Percentiles rank a stretch among this genome's conserved stretches.
phyloP scores from a whole-genome alignment of 1,284 basidiomycete species.

The Ustilago curta region DNA sequence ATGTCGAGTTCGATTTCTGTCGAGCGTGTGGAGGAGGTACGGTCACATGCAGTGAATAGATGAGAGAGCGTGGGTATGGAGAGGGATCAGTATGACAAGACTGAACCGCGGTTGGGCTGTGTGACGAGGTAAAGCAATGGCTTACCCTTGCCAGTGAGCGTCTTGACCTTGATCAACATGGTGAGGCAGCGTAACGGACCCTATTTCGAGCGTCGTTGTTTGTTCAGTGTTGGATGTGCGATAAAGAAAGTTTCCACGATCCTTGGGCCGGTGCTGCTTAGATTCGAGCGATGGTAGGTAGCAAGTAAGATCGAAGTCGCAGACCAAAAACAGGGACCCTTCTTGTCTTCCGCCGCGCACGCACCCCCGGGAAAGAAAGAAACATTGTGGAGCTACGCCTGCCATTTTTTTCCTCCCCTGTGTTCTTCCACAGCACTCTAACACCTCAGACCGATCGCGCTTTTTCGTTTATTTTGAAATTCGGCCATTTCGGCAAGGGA shows the following conservation, averaged over 20 bases:
- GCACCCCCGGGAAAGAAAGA: neutral
- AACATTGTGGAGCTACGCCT: slow-evolving; percentile 1
- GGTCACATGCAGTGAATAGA: neutral
- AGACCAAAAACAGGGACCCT: neutral
- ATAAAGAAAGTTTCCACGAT: neutral
- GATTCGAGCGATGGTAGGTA: slow-evolving; percentile 1
- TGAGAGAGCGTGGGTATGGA: too few species aligned
- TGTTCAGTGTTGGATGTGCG: neutral
- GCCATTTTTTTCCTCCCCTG: neutral
- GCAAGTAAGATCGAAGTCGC: neutral
- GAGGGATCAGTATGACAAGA: neutral
- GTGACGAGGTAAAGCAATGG: neutral
- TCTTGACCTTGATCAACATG: slow-evolving; percentile 74
- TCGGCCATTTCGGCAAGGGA: slow-evolving; percentile 11
- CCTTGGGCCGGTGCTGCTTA: neutral
- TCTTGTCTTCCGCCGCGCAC: slow-evolving; percentile 2
- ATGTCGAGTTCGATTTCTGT: slow-evolving; percentile 93
- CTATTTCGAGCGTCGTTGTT: neutral
- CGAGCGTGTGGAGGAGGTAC: neutral
- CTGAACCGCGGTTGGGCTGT: too few species aligned
- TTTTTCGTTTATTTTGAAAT: neutral
- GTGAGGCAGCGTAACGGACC: neutral
- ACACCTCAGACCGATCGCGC: neutral
- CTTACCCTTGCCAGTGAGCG: slow-evolving; percentile 89
- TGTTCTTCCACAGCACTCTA: neutral